These are phyloP conservation scores for Tripterygium wilfordii DNA, from an alignment of 177 flowering plant species.

Conservation along the genomic window DNA sequence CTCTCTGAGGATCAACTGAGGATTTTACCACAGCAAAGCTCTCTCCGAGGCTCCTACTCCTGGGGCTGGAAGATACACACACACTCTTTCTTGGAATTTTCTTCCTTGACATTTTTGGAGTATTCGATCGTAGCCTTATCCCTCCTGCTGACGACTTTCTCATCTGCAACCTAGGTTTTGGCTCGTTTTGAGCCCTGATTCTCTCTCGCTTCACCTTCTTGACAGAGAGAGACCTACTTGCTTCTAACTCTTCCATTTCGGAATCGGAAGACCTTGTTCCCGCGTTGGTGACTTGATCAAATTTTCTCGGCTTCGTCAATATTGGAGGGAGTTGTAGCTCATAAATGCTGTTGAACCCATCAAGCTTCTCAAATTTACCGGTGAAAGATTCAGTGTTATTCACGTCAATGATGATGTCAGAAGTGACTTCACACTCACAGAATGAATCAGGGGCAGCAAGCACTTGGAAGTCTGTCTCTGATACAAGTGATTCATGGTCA, in stretches of 20 bases:
- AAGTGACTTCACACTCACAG: slow-evolving; percentile 31
- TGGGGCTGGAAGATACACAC: slow-evolving; percentile 2
- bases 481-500: slow-evolving; percentile 8
- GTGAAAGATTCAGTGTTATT: slow-evolving; percentile 14
- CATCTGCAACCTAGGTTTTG: not conserved
- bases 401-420: slow-evolving; percentile 49
- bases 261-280: slow-evolving; percentile 12
- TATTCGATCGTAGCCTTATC: slow-evolving; percentile 24
- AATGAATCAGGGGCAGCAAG: too few relatives aligned
- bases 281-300: slow-evolving; percentile 6
- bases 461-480: slow-evolving; percentile 9
- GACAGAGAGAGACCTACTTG: slow-evolving; percentile 16
- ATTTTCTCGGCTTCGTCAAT: slow-evolving; percentile 38
- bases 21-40: slow-evolving; percentile 38
- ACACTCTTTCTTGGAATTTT: slow-evolving; percentile 20
- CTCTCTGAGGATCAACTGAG: slow-evolving; percentile 39
- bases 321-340: slow-evolving; percentile 51
- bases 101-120: slow-evolving; percentile 26
- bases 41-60: slow-evolving; percentile 19
- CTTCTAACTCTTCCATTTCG: slow-evolving; percentile 15
- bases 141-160: slow-evolving; percentile 9
- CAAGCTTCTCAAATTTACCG: slow-evolving; percentile 15
- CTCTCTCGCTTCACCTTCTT: slow-evolving; percentile 24
- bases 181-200: slow-evolving; percentile 13
- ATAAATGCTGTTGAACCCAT: slow-evolving; percentile 19